These are phyloP conservation scores for Rutstroemia sp. DNA, from an alignment of 2,329 filamentous ascomycete species.

Conservation along the genomic window DNA sequence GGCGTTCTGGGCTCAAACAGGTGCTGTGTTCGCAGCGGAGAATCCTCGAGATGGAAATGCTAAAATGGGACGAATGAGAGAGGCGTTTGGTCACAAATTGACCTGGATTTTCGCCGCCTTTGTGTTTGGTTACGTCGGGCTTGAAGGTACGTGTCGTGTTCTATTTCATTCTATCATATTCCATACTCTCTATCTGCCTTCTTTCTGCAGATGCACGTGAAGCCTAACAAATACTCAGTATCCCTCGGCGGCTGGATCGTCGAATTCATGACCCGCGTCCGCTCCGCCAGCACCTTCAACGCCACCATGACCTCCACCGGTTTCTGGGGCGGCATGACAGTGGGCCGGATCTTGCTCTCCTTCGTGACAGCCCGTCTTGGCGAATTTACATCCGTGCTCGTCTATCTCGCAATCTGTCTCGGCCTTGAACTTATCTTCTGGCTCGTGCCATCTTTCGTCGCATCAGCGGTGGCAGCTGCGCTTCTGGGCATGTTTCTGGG, in stretches of 20 bases:
- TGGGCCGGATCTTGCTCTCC: slow-evolving; percentile 66
- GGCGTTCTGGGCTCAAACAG: slow-evolving; percentile 58
- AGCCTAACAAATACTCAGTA: slow-evolving; percentile 34
- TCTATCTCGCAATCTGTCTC: slow-evolving; percentile 59
- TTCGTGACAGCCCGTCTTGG: slow-evolving; percentile 71
- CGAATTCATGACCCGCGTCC: slow-evolving; percentile 78
- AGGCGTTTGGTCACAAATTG: slow-evolving; percentile 34
- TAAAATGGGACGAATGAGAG: slow-evolving; percentile 17
- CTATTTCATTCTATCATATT: no score
- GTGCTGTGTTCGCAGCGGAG: slow-evolving; percentile 45
- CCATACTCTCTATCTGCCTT: no score
- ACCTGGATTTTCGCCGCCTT: slow-evolving; percentile 69
- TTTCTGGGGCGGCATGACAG: slow-evolving; percentile 77
- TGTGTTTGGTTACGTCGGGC: slow-evolving; percentile 70
- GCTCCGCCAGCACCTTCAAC: slow-evolving; percentile 60
- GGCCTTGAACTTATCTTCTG: slow-evolving; percentile 67
- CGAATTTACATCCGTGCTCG: slow-evolving; percentile 58
- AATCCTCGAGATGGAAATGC: slow-evolving; percentile 37
- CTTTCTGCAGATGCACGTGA: no score
- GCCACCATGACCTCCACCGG: slow-evolving; percentile 72
- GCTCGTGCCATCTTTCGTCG: slow-evolving; percentile 70
- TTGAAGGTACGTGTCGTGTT: slow-evolving; percentile 40
- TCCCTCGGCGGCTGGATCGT: slow-evolving; percentile 74
- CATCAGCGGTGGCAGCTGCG: slow-evolving; percentile 63
- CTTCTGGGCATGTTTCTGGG: slow-evolving; percentile 75